Evolutionary conservation across 352 stramenopile species (phyloP).

Genomic region (Hyaloperonospora brassicae): DNA sequence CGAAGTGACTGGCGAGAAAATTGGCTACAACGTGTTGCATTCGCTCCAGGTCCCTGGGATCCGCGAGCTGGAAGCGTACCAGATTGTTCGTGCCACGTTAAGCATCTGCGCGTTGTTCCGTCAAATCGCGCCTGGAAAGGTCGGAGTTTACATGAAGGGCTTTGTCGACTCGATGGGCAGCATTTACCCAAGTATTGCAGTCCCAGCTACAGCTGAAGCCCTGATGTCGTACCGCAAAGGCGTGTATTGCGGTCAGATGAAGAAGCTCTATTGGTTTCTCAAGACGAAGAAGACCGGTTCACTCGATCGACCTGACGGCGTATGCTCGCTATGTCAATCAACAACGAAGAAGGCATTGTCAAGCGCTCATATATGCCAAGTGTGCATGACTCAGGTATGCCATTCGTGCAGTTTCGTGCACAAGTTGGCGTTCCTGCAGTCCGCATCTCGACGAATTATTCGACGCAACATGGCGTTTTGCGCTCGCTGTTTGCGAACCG

Average conservation of each 20-base stretch:
- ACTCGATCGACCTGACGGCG: constrained; percentile 13
- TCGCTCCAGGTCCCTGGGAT: constrained; percentile 35
- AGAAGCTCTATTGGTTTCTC: constrained; percentile 37
- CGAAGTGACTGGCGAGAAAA: constrained; percentile 22
- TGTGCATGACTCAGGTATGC: constrained; percentile 32
- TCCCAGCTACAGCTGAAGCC: constrained; percentile 25
- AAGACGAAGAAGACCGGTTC: constrained; percentile 30
- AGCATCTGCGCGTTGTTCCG: constrained; percentile 30
- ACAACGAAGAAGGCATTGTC: constrained; percentile 11
- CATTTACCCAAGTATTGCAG: constrained; percentile 25
- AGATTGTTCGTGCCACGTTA: constrained; percentile 34
- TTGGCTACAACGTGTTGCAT: constrained; percentile 50
- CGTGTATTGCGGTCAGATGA: constrained; percentile 35
- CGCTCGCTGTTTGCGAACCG: constrained; percentile 20
- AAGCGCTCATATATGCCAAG: constrained; percentile 14
- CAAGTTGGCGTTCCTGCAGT: constrained; percentile 24
- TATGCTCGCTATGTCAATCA: constrained; percentile 18
- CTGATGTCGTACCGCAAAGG: constrained; percentile 33
- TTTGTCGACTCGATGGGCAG: constrained; percentile 32
- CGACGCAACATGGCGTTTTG: constrained; percentile 23
- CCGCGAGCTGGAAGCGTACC: constrained; percentile 27
- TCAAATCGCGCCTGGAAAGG: constrained; percentile 16
- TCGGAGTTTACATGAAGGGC: constrained; percentile 36
- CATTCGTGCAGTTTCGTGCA: constrained; percentile 17
- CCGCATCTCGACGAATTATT: constrained; percentile 16